Evolutionary conservation across 179 eudicot genomes (phyloP).

Genomic region (Vitellaria paradoxa): DNA sequence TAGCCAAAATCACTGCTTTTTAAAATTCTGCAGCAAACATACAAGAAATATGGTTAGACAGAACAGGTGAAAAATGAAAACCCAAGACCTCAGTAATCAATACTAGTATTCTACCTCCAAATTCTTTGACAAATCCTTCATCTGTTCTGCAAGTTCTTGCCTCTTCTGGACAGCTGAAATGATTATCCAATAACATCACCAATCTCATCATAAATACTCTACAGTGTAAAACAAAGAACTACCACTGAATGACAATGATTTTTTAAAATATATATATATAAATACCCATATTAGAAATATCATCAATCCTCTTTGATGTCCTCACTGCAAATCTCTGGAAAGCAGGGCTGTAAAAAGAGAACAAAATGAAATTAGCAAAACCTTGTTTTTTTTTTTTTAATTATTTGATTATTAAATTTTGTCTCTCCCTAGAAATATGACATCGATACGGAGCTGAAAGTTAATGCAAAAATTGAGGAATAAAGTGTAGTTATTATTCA

Average conservation of each 20-base stretch:
- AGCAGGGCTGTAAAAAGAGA: slow-evolving; percentile 43
- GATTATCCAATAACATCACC: background rate
- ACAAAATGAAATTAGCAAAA: slow-evolving; percentile 4
- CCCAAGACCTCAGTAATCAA: background rate
- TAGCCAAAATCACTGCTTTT: slow-evolving; percentile 13
- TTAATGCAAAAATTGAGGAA: too few relatives aligned
- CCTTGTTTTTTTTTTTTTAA: background rate
- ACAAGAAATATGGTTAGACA: background rate
- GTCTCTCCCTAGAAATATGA: background rate
- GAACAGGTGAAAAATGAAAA: background rate
- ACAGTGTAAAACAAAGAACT: background rate
- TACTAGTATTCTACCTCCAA: slow-evolving; percentile 16
- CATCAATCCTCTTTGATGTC: slow-evolving; percentile 65
- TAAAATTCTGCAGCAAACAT: slow-evolving; percentile 8
- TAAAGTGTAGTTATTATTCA: too few relatives aligned
- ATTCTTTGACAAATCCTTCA: slow-evolving; percentile 44
- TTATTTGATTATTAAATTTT: background rate
- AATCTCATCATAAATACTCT: background rate
- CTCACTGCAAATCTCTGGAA: slow-evolving; percentile 90
- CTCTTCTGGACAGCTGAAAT: slow-evolving; percentile 43
- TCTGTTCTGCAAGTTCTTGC: slow-evolving; percentile 34
- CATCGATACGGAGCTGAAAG: too few relatives aligned
- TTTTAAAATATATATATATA: background rate
- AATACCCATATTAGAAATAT: slow-evolving; percentile 51
- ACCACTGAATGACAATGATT: background rate